Evolutionary conservation across 2,329 filamentous ascomycete species (phyloP), one percentile per base, ranked within the genome.

Genomic region (Microcyclospora tardicrescens): DNA sequence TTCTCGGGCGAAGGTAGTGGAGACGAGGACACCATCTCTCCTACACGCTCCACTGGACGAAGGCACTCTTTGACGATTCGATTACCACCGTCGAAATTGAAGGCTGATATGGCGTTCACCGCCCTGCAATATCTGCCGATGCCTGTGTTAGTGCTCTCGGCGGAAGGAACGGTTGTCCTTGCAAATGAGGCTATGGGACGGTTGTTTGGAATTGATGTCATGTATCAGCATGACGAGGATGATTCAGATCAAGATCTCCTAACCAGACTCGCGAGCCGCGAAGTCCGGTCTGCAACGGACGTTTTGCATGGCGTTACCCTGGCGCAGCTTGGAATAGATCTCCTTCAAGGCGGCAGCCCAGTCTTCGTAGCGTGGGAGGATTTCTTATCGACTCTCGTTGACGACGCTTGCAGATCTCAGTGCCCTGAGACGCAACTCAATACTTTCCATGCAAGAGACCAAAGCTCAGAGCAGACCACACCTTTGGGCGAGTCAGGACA

Each of bases 141-240:
- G 34, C 82, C 82, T 0, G 57, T 84, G 4, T 57, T 86, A 28
- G 75, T 87, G 1, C 62, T 87, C 28, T 79, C 78, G 36, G 73
- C 69, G 28, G 52, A 73, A 24, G 86, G 85, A 59, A 81, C 77
- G 0, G 71, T 86, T 2, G 69, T 82, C 1, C 59, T 86, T 31
- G 81, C 80, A 27, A 87, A 87, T 50, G 79, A 85, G 48, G 77
- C 82, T 14, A 79, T 85, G 73, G 79, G 76, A 1, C 69, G 75
- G 39, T 61, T 87, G 50, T 61, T 87, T 15, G 78, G 75, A 3
- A 65, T 82, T 35, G 65, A 74, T 16, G 58, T 64, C 3, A 43
- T 40, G 14, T n/a, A 14, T 3, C 37, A 32, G 2, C 14, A 16
- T 2, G 28, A 41, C 4, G 19, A 34, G 2, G 44, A 52, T 11